Evolutionary conservation across 148 eudicot species (phyloP), one percentile per base, ranked within the genome.

Genomic region (Fagopyrum tataricum): DNA sequence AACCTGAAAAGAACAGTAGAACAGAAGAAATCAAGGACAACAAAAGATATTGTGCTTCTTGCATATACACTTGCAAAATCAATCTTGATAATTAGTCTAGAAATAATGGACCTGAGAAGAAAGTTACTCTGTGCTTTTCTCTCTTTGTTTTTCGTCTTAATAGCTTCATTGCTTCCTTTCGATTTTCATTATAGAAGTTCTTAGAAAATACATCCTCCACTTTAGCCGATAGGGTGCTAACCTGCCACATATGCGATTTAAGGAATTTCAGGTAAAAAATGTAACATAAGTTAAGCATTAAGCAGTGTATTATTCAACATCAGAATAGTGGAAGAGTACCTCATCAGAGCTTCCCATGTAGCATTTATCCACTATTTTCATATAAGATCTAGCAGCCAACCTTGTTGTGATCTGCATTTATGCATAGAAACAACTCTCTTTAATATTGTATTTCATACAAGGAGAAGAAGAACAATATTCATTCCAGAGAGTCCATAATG

Each of bases 341-440:
- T 88, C 93, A 20, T 92, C 97, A 31, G 86, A 85, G 76, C 79
- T 88, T 66, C 96, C 97, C 61, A 92, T 68, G 78, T 72, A 87
- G 67, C 96, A 92, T 73, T 84, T 80, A 72, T 90, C 97, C 70
- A 92, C 88, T 17, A 83, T 81, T 83, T 85, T 86, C 90, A 92
- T 83, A 77, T 92, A 92, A 39, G 86, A 81, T 79, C 79, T 84
- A 70, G 96, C 82, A 67, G 89, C 93, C 31, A 43, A 78, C 78
- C 91, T 85, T 48, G 88, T 81, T 12, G 93, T 82, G 11, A 83
- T 78, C 97, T 90, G 79, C 64, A 74, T 55, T 43, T 53, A 72
- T 49, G 74, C 49, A 82, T 61, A 15, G 44, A 44, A 15, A 70
- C 4, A 17, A 42, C 24, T 9, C 31, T 21, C 48, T 44, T 48